A percentile compares a stretch with the other conserved stretches of the same genome.
These are phyloP conservation scores for Colletotrichum sidae DNA, from an alignment of 2,329 filamentous ascomycete genomes.

Conservation along the genomic window DNA sequence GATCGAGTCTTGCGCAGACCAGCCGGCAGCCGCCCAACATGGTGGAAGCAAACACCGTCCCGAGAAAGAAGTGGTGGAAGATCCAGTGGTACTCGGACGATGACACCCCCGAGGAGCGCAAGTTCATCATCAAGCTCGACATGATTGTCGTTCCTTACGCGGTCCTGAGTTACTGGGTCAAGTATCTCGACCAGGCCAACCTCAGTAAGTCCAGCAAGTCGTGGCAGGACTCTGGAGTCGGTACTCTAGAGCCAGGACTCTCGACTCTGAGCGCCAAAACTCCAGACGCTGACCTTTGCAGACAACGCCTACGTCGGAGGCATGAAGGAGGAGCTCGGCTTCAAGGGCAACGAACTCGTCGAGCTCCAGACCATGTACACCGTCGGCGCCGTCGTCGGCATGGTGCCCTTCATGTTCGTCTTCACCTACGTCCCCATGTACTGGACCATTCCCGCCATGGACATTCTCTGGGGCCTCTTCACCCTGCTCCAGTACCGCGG, in stretches of 20 bases:
- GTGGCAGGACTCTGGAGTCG: too few relatives aligned
- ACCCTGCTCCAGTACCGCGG: conserved; percentile 55
- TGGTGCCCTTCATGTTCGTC: conserved; percentile 47
- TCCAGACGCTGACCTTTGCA: conserved; percentile 57
- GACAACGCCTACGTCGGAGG: conserved; percentile 48
- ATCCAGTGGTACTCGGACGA: conserved; percentile 61
- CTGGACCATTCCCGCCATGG: conserved; percentile 46
- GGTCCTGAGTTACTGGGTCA: conserved; percentile 43
- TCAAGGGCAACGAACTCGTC: conserved; percentile 43
- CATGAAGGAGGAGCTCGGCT: conserved; percentile 42
- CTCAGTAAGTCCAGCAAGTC: conserved; percentile 37
- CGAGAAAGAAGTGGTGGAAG: conserved; percentile 48
- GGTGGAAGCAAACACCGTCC: conserved; percentile 15
- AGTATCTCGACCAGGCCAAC: conserved; percentile 44
- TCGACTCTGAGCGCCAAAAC: conserved; percentile 42
- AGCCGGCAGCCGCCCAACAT: conserved; percentile 2
- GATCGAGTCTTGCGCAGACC: too few relatives aligned
- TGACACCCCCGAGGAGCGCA: conserved; percentile 57
- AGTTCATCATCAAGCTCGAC: conserved; percentile 56
- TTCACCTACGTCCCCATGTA: conserved; percentile 43
- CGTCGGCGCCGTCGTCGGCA: conserved; percentile 41
- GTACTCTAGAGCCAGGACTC: too few relatives aligned
- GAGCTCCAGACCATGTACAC: conserved; percentile 43
- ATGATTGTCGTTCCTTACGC: conserved; percentile 51
- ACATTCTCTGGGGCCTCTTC: conserved; percentile 67